Percentiles rank a stretch among this genome's conserved stretches.
Conservation (phyloP, 108 stramenopile species). For the Aurantiochytrium sp. region DNA sequence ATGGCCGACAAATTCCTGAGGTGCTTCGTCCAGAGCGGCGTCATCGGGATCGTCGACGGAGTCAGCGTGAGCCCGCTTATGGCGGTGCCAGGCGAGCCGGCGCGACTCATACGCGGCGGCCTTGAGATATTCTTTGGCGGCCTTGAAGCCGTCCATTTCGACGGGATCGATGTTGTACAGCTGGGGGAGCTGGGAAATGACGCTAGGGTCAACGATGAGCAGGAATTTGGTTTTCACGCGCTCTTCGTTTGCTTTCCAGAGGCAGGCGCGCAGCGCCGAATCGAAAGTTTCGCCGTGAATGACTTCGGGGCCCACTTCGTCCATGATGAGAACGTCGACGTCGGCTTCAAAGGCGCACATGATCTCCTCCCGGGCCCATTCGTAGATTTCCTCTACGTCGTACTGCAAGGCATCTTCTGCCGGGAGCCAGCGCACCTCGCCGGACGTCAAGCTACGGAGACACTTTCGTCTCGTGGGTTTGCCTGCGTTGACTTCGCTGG, state of each 20-base stretch:
- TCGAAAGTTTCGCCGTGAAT: neutral
- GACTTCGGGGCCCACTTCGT: slow-evolving; percentile 10
- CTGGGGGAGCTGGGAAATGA: neutral
- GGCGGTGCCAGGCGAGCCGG: neutral
- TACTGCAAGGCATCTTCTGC: neutral
- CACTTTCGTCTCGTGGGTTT: neutral
- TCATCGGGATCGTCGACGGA: neutral
- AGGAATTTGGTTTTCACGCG: neutral
- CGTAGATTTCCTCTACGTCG: neutral
- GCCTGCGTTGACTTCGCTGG: neutral
- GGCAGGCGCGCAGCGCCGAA: neutral
- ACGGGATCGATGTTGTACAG: neutral
- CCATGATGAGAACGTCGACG: slow-evolving; percentile 10
- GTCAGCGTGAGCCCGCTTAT: neutral
- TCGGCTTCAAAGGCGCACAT: slow-evolving; percentile 10
- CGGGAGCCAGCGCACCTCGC: slow-evolving; percentile 6
- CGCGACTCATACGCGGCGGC: neutral
- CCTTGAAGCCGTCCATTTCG: neutral
- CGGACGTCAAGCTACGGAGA: neutral
- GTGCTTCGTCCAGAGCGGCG: neutral
- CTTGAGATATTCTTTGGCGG: neutral
- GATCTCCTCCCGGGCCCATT: slow-evolving; percentile 14
- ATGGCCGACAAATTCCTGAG: neutral
- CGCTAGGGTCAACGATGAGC: neutral
- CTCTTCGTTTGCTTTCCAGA: neutral